A percentile compares a stretch with the other conserved stretches of the same genome.
These are phyloP conservation scores for Pilasporangium apinafurcum DNA, from an alignment of 352 stramenopile species.

Conservation along the genomic window DNA sequence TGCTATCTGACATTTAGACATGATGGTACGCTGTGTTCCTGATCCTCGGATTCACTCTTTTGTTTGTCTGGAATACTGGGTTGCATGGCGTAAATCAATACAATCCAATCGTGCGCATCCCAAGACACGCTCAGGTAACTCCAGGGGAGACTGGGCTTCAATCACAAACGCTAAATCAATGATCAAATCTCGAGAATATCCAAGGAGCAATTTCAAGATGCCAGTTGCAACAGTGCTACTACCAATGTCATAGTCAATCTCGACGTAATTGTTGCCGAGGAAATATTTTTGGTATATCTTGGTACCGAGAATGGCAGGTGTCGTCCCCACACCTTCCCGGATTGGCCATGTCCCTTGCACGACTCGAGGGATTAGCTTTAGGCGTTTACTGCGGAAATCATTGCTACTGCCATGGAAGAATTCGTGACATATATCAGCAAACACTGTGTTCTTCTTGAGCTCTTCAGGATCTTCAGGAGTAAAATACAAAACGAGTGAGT, in stretches of 20 bases:
- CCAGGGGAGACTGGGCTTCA: conserved; percentile 55
- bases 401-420: conserved; percentile 48
- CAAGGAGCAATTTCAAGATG: conserved; percentile 66
- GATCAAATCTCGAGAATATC: conserved; percentile 59
- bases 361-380: conserved; percentile 89
- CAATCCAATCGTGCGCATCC: conserved; percentile 62
- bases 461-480: conserved; percentile 54
- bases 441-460: conserved; percentile 60
- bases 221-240: conserved; percentile 66
- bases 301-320: conserved; percentile 85
- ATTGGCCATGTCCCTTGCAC: conserved; percentile 89
- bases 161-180: conserved; percentile 84
- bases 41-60: conserved; percentile 5
- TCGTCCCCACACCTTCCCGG: conserved; percentile 80
- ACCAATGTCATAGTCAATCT: conserved; percentile 76
- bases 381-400: conserved; percentile 66
- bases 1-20: no score
- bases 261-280: conserved; percentile 56
- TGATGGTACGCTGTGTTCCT: no score
- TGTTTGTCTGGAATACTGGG: conserved; percentile 25
- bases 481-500: conserved; percentile 80
- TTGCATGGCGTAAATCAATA: conserved; percentile 51
- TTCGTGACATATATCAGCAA: conserved; percentile 63
- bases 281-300: conserved; percentile 85
- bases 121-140: conserved; percentile 72